Evolutionary conservation across 768 basidiomycete species (phyloP).

Genomic region (Kwoniella shandongensis): DNA sequence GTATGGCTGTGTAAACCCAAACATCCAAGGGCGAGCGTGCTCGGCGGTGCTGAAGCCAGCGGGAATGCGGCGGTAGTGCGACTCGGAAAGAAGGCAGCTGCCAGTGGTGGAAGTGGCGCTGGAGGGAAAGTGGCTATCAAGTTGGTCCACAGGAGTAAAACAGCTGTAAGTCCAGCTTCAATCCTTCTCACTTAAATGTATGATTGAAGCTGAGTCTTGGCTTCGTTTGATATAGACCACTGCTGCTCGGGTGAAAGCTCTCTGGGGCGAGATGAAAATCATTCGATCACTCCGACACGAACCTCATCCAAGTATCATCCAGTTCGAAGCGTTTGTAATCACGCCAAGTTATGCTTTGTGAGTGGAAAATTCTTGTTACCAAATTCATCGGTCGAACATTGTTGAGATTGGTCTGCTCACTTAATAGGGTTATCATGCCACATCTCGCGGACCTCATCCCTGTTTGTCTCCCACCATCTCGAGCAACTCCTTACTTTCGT

Average conservation of each 20-base stretch:
- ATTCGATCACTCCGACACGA: conserved; percentile 78
- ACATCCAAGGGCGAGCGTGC: conserved; percentile 11
- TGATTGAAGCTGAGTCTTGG: not conserved
- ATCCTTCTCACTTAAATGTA: not conserved
- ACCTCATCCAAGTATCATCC: conserved; percentile 86
- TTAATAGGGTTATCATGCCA: conserved; percentile 62
- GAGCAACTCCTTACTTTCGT: conserved; percentile 60
- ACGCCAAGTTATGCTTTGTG: conserved; percentile 87
- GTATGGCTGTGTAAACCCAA: conserved; percentile 46
- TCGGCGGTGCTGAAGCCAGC: not conserved
- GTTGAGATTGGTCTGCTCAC: not conserved
- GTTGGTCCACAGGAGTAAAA: conserved; percentile 80
- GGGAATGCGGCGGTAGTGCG: conserved; percentile 1
- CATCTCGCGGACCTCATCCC: conserved; percentile 82
- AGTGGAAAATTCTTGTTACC: too few species aligned
- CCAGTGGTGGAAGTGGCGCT: conserved; percentile 26
- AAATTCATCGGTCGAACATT: too few species aligned
- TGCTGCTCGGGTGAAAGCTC: conserved; percentile 80
- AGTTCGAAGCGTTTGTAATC: conserved; percentile 90
- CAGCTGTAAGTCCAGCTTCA: conserved; percentile 55
- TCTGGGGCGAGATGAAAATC: conserved; percentile 99
- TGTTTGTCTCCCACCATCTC: conserved; percentile 77
- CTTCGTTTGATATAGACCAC: conserved; percentile 60
- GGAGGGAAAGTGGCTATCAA: conserved; percentile 72
- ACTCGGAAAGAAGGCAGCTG: conserved; percentile 28